Conservation (phyloP, 2,329 filamentous ascomycete species). For the Alternaria conjuncta region DNA sequence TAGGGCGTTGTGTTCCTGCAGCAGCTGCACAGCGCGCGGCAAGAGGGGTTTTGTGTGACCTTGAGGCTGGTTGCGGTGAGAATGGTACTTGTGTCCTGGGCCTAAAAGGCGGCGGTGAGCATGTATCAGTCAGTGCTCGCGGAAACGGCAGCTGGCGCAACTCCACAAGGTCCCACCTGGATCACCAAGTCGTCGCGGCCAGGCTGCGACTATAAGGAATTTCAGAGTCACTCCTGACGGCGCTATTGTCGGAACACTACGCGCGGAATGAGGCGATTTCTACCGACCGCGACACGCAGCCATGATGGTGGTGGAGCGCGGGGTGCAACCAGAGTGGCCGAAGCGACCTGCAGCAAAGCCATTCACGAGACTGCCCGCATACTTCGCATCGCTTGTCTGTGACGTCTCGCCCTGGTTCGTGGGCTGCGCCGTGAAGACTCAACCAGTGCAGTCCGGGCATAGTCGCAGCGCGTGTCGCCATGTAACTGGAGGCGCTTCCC, state of each 20-base stretch:
- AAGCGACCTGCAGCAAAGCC: constrained; percentile 24
- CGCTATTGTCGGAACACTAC: constrained; percentile 11
- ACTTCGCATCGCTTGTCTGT: constrained; percentile 33
- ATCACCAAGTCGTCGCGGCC: constrained; percentile 15
- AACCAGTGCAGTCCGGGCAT: constrained; percentile 31
- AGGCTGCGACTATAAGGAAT: constrained; percentile 12
- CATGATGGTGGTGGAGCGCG: constrained; percentile 30
- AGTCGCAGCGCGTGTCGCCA: constrained; percentile 37
- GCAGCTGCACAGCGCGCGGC: constrained; percentile 27
- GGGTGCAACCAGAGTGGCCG: constrained; percentile 19
- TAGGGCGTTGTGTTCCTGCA: constrained; percentile 22
- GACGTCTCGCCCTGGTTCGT: constrained; percentile 40
- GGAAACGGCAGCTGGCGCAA: constrained; percentile 29
- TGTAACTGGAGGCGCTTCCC: constrained; percentile 34
- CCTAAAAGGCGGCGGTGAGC: constrained; percentile 39
- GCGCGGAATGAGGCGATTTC: constrained; percentile 36
- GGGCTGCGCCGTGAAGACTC: constrained; percentile 20
- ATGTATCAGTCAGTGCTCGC: constrained; percentile 37
- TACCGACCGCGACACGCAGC: constrained; percentile 17
- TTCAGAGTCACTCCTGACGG: neutral
- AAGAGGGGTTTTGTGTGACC: constrained; percentile 30
- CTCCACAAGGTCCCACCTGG: constrained; percentile 33
- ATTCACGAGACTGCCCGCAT: constrained; percentile 34
- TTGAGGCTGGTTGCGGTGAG: constrained; percentile 15
- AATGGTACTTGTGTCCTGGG: constrained; percentile 25